Conservation (phyloP, 1,284 basidiomycete species). For the Cryptococcus sp. region DNA sequence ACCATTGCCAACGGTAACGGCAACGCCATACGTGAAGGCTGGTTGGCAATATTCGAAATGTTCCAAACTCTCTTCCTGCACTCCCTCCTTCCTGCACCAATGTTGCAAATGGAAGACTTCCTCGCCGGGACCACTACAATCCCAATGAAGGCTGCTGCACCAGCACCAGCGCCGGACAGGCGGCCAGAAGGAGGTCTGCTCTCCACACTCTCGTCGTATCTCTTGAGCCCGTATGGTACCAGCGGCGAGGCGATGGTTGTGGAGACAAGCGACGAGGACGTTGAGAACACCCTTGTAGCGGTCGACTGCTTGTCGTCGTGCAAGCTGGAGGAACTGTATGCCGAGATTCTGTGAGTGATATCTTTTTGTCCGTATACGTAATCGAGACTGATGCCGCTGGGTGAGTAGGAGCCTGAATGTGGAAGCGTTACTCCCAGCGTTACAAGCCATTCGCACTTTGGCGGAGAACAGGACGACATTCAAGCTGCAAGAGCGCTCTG, state of each 20-base stretch:
- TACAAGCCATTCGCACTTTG: slow-evolving; percentile 83
- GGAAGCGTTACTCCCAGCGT: slow-evolving; percentile 76
- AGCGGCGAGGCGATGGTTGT: slow-evolving; percentile 67
- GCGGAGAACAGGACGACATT: slow-evolving; percentile 62
- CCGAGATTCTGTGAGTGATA: slow-evolving; percentile 75
- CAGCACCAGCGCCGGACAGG: slow-evolving; percentile 63
- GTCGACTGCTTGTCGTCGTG: slow-evolving; percentile 95
- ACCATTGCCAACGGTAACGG: slow-evolving; percentile 97
- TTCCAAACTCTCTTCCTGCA: slow-evolving; percentile 95
- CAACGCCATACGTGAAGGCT: slow-evolving; percentile 90
- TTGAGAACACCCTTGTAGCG: slow-evolving; percentile 91
- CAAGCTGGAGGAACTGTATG: slow-evolving; percentile 89
- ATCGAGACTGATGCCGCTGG: not conserved
- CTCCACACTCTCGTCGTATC: slow-evolving; percentile 91
- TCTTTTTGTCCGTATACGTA: slow-evolving; percentile 7
- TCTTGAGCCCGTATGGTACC: slow-evolving; percentile 87
- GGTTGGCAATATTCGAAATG: slow-evolving; percentile 97
- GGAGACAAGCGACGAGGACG: slow-evolving; percentile 80
- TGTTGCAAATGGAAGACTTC: slow-evolving; percentile 98
- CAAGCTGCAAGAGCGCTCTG: slow-evolving; percentile 56
- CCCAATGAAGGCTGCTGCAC: slow-evolving; percentile 74
- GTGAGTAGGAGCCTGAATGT: slow-evolving; percentile 66
- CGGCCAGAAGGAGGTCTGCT: slow-evolving; percentile 85
- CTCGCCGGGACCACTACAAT: slow-evolving; percentile 85
- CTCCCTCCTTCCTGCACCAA: slow-evolving; percentile 79